Base-by-base conservation (phyloP, 495 filamentous ascomycete species). In the Trichoderma reesei region DNA sequence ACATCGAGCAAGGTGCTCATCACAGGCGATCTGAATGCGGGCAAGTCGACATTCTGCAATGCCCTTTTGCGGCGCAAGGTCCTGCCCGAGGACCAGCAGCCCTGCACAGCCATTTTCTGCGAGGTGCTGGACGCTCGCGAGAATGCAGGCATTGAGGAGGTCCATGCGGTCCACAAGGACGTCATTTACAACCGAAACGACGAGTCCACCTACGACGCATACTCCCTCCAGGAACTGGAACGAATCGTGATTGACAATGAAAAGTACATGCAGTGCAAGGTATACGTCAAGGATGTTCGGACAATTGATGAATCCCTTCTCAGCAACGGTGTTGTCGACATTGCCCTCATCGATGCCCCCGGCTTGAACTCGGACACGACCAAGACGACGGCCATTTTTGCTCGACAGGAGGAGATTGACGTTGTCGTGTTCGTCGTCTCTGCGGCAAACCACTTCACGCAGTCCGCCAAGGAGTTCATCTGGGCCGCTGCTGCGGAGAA, bases 41-140 rank as follows among this genome's bases (percentile, higher is more conserved):
- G 94, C 70, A 98, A 98, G 72, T 98, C 94, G 11, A 98, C 94
- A 5, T 98, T 98, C 68, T 98, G 94, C 78, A 98, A 98, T 75
- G 95, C 94, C 10, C 77, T 98, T 31, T 77, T 98, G 42, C 87
- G 94, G 51, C 87, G 92, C 64, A 97, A 97, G 75, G 82, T 98
- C 16, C 78, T 98, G 16, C 94, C 94, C 5, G 94, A 96, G 76
- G 95, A 98, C 67, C 92, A 98, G 72, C 94, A 96, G 69, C 94
- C 94, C n/a, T 98, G 95, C 76, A 98, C 94, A 5, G 94, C 89
- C 73, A 96, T 98, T 63, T 98, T 98, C 77, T 98, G 95, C 72
- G 94, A 98, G 72, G 94, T 98, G 3, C 79, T 98, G 48, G 91
- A 98, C 76, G 88, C 90, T 20, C 82, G 90, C 64, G 92, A 96